These are phyloP conservation scores for Phaeosphaeriaceae sp. DNA, from an alignment of 2,329 filamentous ascomycete genomes.

Conservation along the genomic window DNA sequence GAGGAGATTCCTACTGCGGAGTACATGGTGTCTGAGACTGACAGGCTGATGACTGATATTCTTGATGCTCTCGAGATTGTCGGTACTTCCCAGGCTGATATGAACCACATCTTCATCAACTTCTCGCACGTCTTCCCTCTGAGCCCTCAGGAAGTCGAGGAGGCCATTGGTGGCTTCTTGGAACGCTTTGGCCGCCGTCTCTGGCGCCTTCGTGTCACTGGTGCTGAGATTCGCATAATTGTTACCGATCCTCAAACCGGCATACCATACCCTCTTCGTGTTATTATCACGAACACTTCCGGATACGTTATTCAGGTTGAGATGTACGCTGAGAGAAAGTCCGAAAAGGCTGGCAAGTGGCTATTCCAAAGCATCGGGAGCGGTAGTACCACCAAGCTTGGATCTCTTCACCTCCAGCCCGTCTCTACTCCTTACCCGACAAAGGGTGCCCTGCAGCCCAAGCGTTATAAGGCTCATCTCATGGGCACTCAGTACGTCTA, in stretches of 20 bases:
- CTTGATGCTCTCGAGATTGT: conserved; percentile 97
- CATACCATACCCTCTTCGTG: conserved; percentile 86
- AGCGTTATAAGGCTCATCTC: conserved; percentile 98
- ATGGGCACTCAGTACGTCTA: conserved; percentile 99
- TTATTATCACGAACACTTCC: conserved; percentile 97
- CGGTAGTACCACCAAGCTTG: conserved; percentile 91
- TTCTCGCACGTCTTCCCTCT: conserved; percentile 97
- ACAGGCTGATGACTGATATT: conserved; percentile 96
- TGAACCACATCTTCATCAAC: conserved; percentile 99
- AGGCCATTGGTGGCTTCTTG: conserved; percentile 91
- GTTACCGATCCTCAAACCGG: conserved; percentile 90
- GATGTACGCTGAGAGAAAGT: conserved; percentile 96
- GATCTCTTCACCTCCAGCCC: conserved; percentile 89
- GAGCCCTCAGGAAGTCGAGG: conserved; percentile 85
- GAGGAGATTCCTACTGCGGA: conserved; percentile 99
- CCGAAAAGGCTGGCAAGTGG: conserved; percentile 92
- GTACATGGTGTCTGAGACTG: conserved; percentile 96
- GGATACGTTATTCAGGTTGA: conserved; percentile 98
- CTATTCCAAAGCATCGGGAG: conserved; percentile 97
- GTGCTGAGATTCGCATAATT: conserved; percentile 97
- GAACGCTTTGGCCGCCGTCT: conserved; percentile 94
- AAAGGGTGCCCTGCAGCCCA: conserved; percentile 98
- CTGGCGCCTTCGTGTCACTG: conserved; percentile 95
- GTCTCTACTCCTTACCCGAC: conserved; percentile 94
- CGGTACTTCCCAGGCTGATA: conserved; percentile 97